Evolutionary conservation across 1,284 basidiomycete genomes (phyloP).

Genomic region (Polyporus tsugae): DNA sequence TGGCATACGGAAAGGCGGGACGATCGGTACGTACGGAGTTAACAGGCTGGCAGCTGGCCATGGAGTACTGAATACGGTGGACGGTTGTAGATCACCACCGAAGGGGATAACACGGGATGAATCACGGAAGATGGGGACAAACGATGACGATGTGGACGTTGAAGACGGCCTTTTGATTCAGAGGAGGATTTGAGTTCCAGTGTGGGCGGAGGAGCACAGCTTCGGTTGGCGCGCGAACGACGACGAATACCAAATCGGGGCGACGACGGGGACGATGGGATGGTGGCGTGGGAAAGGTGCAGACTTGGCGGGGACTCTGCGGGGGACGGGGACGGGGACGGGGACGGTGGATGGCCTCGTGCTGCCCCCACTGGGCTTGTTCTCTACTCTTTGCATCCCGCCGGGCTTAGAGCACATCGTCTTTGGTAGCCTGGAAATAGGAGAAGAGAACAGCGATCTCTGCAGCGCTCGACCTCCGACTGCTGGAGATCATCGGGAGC

Average conservation of each 20-base stretch:
- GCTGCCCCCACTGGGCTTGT: not conserved
- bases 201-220: not conserved
- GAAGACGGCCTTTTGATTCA: no score
- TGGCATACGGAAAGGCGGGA: not conserved
- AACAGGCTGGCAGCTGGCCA: no score
- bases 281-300: not conserved
- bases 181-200: no score
- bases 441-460: not conserved
- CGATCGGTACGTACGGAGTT: not conserved
- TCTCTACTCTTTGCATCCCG: conserved; percentile 3
- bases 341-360: not conserved
- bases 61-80: no score
- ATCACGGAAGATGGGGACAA: no score
- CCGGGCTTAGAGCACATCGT: not conserved
- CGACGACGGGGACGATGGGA: not conserved
- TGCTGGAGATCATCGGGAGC: not conserved
- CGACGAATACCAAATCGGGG: not conserved
- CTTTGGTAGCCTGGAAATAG: not conserved
- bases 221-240: not conserved
- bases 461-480: not conserved
- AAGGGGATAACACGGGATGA: no score
- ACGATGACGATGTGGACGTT: no score
- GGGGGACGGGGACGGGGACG: no score
- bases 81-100: no score
- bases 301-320: not conserved